Base-by-base conservation (phyloP, 2,329 filamentous ascomycete genomes). In the Fusarium buharicum region DNA sequence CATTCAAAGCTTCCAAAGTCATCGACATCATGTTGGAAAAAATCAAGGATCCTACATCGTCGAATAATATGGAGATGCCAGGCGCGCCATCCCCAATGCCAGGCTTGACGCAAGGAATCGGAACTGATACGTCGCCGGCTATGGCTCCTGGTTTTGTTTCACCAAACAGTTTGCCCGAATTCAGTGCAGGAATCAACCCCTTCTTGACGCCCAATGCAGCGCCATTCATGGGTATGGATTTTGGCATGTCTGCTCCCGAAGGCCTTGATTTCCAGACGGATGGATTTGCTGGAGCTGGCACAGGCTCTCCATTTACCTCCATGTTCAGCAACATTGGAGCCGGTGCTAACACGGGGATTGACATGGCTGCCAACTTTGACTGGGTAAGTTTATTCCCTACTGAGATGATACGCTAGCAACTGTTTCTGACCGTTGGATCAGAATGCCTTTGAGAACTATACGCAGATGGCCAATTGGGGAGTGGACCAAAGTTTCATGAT, bases 1-100 rank as follows among this genome's bases (percentile, higher is more conserved):
- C 93, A 0, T 93, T 89, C 78, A 98, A 98, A 77, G 94, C 92
- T 2, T 87, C 87, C 36, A 87, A 86, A 37, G 84, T 94, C 20
- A 80, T 98, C n/a, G 88, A 87, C 18, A 87, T 97, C 47, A 93
- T 98, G 85, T 78, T 98, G 39, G 83, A 87, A 28, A 95, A 95
- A 74, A 82, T 97, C 50, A 88, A 71, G 57, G 56, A 72, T 33
- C 70, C 73, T 4, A 24, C 46, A 10, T 46, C 59, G 12, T 46
- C 59, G 12, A 44, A 36, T n/a, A 62, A 48, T 3, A 52, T 55
- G 11, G 41, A 55, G 11, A 49, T 58, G 16, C 20, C 66, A 12
- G 49, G 51, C 14, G 24, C 55, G 6, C 64, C 62, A 27, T 50
- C 67, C 6, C 62, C 68, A 8, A 56, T 70, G 44, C 64, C 72